Evolutionary conservation across 164 flowering plant species (phyloP), one percentile per base, ranked within the genome.

Genomic region (Piper betle): DNA sequence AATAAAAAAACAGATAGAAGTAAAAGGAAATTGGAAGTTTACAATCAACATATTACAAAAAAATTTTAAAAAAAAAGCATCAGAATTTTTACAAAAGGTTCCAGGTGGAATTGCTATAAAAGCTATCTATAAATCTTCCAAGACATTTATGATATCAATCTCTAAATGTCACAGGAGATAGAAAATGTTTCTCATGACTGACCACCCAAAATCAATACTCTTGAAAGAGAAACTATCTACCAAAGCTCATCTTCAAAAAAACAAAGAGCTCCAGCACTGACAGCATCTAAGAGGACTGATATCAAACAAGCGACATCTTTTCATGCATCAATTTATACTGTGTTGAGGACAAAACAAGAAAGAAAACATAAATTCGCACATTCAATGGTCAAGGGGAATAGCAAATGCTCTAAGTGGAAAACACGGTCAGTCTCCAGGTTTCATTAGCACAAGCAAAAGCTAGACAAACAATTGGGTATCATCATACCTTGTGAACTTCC

Each of bases 401-500:
- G 2, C 12, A 43, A 43, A 43, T 43, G 1, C 10, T 43, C 50
- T 8, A 7, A 43, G 50, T 15, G 12, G 50, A 7, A 43, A 43
- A 43, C 12, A 43, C 50, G 8, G 2, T 43, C 8, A 9, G 43
- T 43, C 8, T 8, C 2, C 8, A 8, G 1, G 12, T 2, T 43
- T 43, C 3, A 43, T 8, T 2, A 43, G 50, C 1, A 43, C 8
- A 43, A 43, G 8, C 8, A 43, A 3, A 43, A 43, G 50, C 12
- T 8, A 43, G 12, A 43, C 50, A 43, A 8, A 43, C 16, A 13
- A 10, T 39, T 33, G 19, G 10, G n/a, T n/a, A n/a, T n/a, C 58
- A 37, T 3, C 79, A 70, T 83, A 91, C 97, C 96, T 72, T 62
- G 74, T 50, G 91, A 70, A 69, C 73, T 64, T 62, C 73, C 84